Conservation (phyloP, 768 basidiomycete genomes). For the Gloeostereum incarnatum region DNA sequence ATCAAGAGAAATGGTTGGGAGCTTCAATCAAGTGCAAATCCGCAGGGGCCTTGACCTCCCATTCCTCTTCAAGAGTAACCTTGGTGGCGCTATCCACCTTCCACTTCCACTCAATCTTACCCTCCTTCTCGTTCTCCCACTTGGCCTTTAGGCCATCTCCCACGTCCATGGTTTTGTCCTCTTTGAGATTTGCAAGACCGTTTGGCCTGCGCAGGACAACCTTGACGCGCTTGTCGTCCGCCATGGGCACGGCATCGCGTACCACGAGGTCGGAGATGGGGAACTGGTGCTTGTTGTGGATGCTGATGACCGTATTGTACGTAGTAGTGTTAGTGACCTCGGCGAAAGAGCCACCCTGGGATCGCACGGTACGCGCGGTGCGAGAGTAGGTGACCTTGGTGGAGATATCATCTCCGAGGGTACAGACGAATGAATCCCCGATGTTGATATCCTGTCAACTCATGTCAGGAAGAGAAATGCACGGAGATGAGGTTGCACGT, state of each 20-base stretch:
- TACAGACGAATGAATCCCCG: constrained; percentile 43
- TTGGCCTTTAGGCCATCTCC: constrained; percentile 18
- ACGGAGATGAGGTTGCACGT: constrained; percentile 7
- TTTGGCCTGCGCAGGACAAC: constrained; percentile 37
- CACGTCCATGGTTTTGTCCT: constrained; percentile 25
- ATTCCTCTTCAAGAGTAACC: constrained; percentile 34
- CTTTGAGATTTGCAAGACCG: constrained; percentile 34
- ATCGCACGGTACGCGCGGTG: constrained; percentile 23
- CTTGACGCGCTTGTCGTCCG: constrained; percentile 28
- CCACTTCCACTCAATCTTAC: constrained; percentile 46
- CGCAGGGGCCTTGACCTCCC: constrained; percentile 40
- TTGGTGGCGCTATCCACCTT: constrained; percentile 31
- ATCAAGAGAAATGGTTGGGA: too few relatives aligned
- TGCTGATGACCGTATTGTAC: constrained; percentile 33
- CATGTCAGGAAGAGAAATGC: not conserved
- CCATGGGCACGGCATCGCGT: constrained; percentile 35
- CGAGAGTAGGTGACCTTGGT: constrained; percentile 36
- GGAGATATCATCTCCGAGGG: constrained; percentile 38
- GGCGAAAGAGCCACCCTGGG: constrained; percentile 29
- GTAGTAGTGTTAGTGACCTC: constrained; percentile 34
- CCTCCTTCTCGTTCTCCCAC: constrained; percentile 44
- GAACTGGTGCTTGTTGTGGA: constrained; percentile 41
- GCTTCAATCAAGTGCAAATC: too few relatives aligned
- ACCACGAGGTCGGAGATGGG: constrained; percentile 33
- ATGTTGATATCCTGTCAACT: constrained; percentile 32